Conservation (phyloP, 768 basidiomycete genomes). For the Hypholoma sublateritium region DNA sequence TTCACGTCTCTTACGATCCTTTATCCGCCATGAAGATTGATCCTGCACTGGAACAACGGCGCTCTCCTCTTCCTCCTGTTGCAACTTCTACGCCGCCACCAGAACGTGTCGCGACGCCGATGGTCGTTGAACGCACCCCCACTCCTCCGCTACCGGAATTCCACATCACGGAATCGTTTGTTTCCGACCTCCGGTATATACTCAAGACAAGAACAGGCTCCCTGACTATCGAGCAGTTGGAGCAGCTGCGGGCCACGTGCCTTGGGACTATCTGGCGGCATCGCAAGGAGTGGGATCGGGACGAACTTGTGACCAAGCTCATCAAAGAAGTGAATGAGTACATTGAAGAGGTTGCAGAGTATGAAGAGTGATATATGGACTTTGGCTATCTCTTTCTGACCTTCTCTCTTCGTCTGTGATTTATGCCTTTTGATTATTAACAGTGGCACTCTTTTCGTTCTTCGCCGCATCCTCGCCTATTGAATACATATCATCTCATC, state of each 20-base stretch:
- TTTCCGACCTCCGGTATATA: conserved; percentile 48
- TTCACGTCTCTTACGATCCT: not conserved
- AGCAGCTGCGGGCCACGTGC: conserved; percentile 87
- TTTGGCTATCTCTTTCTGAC: no score
- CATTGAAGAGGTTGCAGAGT: conserved; percentile 56
- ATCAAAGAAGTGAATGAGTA: conserved; percentile 59
- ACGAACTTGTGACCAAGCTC: conserved; percentile 60
- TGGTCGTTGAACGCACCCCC: conserved; percentile 61
- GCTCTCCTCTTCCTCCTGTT: conserved; percentile 4
- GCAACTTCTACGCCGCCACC: conserved; percentile 18
- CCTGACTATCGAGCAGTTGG: conserved; percentile 85
- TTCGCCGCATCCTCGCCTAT: not conserved
- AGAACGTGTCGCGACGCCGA: conserved; percentile 21
- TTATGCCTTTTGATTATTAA: not conserved
- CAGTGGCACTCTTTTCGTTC: not conserved
- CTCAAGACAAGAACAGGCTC: conserved; percentile 54
- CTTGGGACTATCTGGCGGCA: conserved; percentile 82
- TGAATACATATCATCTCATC: not conserved
- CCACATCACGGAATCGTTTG: conserved; percentile 49
- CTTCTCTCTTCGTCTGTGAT: no score
- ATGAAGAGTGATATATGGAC: conserved; percentile 6
- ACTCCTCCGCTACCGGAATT: conserved; percentile 84
- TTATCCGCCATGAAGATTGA: not conserved
- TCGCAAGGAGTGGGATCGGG: conserved; percentile 82
- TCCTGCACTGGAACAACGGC: not conserved